Percentiles rank a stretch among this genome's conserved stretches.
These are phyloP conservation scores for Blastosporella zonata DNA, from an alignment of 1,284 basidiomycete species.

Conservation along the genomic window DNA sequence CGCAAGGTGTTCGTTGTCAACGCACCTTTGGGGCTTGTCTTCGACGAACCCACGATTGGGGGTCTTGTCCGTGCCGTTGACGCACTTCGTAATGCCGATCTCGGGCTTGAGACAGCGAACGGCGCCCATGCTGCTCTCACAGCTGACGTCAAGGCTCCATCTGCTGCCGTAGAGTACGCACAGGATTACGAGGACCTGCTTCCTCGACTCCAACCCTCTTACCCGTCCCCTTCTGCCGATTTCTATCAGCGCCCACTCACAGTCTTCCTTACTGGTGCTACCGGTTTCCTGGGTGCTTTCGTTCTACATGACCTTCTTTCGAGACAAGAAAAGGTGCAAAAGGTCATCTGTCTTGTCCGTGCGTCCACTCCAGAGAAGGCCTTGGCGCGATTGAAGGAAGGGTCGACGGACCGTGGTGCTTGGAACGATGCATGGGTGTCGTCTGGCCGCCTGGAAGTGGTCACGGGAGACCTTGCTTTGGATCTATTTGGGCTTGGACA, in stretches of 20 bases:
- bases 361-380: conserved; percentile 67
- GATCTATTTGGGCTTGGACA: conserved; percentile 76
- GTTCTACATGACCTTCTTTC: conserved; percentile 81
- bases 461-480: conserved; percentile 85
- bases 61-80: conserved; percentile 86
- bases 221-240: conserved; percentile 52
- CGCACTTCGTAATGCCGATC: conserved; percentile 72
- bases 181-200: conserved; percentile 75
- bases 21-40: conserved; percentile 91
- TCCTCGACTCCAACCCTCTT: conserved; percentile 57
- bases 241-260: conserved; percentile 59
- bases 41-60: conserved; percentile 86
- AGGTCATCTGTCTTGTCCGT: conserved; percentile 91
- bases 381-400: conserved; percentile 70
- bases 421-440: conserved; percentile 91
- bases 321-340: conserved; percentile 61
- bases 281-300: conserved; percentile 96
- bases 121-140: conserved; percentile 17
- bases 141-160: conserved; percentile 22
- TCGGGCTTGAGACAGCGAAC: conserved; percentile 54
- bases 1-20: conserved; percentile 91
- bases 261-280: conserved; percentile 95
- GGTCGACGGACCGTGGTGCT: conserved; percentile 81
- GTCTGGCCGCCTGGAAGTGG: conserved; percentile 72
- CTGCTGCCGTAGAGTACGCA: conserved; percentile 61